A percentile compares a stretch with the other conserved stretches of the same genome.
phyloP scores from a whole-genome alignment of 2,329 filamentous ascomycete genomes.

The Neopestalotiopsis sp. region DNA sequence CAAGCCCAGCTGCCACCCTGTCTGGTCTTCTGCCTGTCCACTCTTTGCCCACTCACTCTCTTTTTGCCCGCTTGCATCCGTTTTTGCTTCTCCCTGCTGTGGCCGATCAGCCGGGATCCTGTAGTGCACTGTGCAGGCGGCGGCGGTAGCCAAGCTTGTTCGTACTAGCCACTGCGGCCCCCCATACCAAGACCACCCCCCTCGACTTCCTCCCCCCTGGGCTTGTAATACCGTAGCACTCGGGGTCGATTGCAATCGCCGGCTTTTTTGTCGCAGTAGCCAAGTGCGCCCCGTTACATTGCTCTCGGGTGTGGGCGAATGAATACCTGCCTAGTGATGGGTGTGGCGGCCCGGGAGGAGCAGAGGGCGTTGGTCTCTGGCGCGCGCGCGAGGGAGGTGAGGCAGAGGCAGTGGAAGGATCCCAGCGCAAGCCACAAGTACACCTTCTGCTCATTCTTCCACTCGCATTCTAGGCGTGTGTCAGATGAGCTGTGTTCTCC shows the following conservation, averaged over 20 bases:
- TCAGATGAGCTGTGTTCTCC: conserved; percentile 19
- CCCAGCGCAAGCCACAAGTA: conserved; percentile 12
- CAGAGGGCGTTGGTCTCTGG: neutral
- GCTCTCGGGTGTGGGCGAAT: neutral
- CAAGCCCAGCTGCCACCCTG: conserved; percentile 1
- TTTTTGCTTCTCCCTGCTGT: conserved; percentile 3
- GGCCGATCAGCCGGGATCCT: neutral
- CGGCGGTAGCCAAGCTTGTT: neutral
- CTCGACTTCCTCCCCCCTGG: neutral
- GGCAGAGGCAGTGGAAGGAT: neutral
- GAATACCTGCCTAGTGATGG: neutral
- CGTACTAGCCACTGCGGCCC: neutral
- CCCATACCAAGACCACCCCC: too few relatives aligned
- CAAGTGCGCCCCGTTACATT: neutral
- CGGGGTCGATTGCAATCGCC: neutral
- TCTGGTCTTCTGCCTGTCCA: neutral
- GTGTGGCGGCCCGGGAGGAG: neutral
- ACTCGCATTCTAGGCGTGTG: conserved; percentile 12
- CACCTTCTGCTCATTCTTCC: neutral
- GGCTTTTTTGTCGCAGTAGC: neutral
- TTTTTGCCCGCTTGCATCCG: conserved; percentile 11
- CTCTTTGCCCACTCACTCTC: neutral
- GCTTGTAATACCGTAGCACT: neutral
- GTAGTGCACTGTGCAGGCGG: neutral
- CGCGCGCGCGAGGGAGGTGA: neutral